These are phyloP conservation scores for Talaromyces ruber DNA, from an alignment of 495 filamentous ascomycete genomes.

Conservation along the genomic window DNA sequence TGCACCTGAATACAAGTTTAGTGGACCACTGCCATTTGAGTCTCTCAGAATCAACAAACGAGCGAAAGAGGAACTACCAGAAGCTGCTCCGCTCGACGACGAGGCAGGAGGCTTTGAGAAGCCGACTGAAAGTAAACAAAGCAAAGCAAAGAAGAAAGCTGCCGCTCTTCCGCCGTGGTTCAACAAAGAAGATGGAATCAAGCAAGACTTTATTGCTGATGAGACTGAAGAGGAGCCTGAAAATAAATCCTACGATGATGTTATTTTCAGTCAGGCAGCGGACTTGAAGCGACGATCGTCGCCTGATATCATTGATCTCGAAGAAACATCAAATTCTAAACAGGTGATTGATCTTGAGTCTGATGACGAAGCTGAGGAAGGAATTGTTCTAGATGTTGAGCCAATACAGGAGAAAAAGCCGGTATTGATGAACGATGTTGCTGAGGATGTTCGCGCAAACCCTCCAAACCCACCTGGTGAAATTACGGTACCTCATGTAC, in stretches of 20 bases:
- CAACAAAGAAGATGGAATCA: constrained; percentile 20
- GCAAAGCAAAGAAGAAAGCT: constrained; percentile 39
- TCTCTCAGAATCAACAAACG: constrained; percentile 60
- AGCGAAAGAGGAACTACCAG: constrained; percentile 42
- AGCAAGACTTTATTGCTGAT: constrained; percentile 28
- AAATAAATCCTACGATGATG: constrained; percentile 13
- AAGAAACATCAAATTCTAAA: constrained; percentile 20
- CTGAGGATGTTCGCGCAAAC: constrained; percentile 26
- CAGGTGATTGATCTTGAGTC: constrained; percentile 37
- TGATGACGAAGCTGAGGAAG: constrained; percentile 24
- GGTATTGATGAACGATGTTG: constrained; percentile 31
- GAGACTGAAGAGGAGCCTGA: constrained; percentile 14
- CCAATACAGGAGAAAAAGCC: constrained; percentile 7
- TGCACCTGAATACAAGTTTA: constrained; percentile 29
- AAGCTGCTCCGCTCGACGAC: constrained; percentile 33
- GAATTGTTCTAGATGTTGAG: constrained; percentile 42
- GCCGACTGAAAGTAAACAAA: constrained; percentile 16
- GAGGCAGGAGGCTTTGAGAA: constrained; percentile 64
- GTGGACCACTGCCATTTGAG: constrained; percentile 84
- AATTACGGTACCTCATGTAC: neutral
- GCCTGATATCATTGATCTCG: constrained; percentile 38
- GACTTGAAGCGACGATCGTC: constrained; percentile 32
- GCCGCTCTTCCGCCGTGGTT: constrained; percentile 85
- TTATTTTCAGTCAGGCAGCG: constrained; percentile 22
- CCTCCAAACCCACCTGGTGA: constrained; percentile 10